Evolutionary conservation across 768 basidiomycete species (phyloP).

Genomic region (Nidularia pulvinata): DNA sequence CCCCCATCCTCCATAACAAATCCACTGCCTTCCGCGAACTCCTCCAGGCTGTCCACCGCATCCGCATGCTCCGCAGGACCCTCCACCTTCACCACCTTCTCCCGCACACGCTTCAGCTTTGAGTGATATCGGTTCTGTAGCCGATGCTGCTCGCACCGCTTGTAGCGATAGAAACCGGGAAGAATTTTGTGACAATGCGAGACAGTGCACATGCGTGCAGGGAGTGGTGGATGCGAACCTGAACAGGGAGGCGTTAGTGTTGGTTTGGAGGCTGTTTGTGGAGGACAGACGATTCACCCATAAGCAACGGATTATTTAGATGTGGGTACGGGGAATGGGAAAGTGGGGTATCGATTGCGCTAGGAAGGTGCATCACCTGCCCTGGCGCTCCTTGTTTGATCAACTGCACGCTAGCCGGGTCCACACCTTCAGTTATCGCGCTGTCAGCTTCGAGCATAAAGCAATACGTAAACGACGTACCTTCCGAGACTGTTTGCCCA

Average conservation of each 20-base stretch:
- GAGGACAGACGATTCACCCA: slow-evolving; percentile 1
- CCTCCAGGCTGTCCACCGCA: not conserved
- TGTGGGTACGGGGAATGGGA: slow-evolving; percentile 7
- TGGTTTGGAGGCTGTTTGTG: not conserved
- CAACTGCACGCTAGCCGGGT: not conserved
- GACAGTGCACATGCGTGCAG: slow-evolving; percentile 54
- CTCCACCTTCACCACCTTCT: slow-evolving; percentile 30
- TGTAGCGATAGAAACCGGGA: slow-evolving; percentile 43
- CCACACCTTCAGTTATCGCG: not conserved
- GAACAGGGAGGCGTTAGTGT: slow-evolving; percentile 4
- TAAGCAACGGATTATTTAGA: slow-evolving; percentile 2
- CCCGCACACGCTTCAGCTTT: slow-evolving; percentile 48
- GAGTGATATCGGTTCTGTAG: slow-evolving; percentile 55
- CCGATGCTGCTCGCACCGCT: slow-evolving; percentile 56
- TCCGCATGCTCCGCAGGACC: slow-evolving; percentile 4
- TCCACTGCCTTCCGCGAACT: slow-evolving; percentile 10
- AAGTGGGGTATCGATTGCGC: slow-evolving; percentile 4
- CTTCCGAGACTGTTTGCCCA: too few relatives aligned
- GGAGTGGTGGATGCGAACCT: slow-evolving; percentile 15
- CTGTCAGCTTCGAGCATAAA: too few relatives aligned
- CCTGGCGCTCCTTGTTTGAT: not conserved
- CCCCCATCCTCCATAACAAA: not conserved
- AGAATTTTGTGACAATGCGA: slow-evolving; percentile 56
- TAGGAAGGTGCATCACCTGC: not conserved
- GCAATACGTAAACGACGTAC: too few relatives aligned